Percentiles rank a stretch among this genome's conserved stretches.
Evolutionary conservation across 176 grass and related monocot species (phyloP).

Genomic region (Carex kokanica): DNA sequence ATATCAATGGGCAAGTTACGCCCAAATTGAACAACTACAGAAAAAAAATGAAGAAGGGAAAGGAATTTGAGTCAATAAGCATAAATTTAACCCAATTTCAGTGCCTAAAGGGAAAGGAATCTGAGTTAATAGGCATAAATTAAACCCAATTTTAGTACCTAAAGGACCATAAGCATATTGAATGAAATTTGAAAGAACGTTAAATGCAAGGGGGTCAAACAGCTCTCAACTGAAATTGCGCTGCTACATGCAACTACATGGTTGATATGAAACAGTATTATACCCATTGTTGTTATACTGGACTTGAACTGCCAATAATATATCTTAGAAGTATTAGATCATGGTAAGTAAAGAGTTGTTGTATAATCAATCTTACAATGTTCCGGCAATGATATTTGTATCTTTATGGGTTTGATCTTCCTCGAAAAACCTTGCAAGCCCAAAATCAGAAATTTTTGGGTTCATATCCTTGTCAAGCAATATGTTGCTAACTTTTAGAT

Average conservation of each 20-base stretch:
- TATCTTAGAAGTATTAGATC: neutral
- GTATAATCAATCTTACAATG: conserved; percentile 8
- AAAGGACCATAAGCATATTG: neutral
- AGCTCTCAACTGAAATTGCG: neutral
- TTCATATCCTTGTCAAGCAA: conserved; percentile 23
- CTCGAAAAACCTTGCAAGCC: conserved; percentile 20
- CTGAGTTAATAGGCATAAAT: neutral
- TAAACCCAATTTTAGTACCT: neutral
- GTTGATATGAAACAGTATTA: neutral
- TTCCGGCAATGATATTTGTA: neutral
- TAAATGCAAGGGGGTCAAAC: neutral
- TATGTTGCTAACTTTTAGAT: conserved; percentile 20
- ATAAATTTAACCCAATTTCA: neutral
- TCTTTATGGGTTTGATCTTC: conserved; percentile 22
- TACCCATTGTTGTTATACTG: neutral
- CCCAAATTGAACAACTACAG: neutral
- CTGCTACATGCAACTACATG: neutral
- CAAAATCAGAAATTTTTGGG: conserved; percentile 15
- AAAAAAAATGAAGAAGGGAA: neutral
- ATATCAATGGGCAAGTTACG: neutral
- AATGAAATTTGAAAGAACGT: neutral
- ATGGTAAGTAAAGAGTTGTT: neutral
- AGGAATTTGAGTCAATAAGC: neutral
- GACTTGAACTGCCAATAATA: neutral
- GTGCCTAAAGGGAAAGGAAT: too few relatives aligned